Percentiles rank a stretch among this genome's conserved stretches.
These are phyloP conservation scores for Hydnum rufescens DNA, from an alignment of 768 basidiomycete species.

Conservation along the genomic window DNA sequence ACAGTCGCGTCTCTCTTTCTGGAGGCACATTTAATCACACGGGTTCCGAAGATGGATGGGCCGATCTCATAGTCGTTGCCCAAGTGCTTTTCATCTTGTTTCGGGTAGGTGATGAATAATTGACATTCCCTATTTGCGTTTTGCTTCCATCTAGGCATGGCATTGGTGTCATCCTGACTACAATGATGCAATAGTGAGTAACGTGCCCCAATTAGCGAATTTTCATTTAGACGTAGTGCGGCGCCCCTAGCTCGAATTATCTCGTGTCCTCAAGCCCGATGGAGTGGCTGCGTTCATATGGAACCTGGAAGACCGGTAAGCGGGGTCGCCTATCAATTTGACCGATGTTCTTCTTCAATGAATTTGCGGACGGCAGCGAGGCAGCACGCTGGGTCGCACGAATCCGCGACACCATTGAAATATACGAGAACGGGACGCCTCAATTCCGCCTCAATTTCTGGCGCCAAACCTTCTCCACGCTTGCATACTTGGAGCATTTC, in stretches of 20 bases:
- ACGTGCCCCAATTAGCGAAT: neutral
- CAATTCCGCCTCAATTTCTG: conserved; percentile 66
- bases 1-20: conserved; percentile 31
- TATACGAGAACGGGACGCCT: conserved; percentile 50
- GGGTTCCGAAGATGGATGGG: conserved; percentile 42
- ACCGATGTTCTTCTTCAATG: neutral
- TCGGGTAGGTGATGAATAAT: neutral
- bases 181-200: conserved; percentile 34
- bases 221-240: neutral
- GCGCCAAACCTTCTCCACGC: conserved; percentile 46
- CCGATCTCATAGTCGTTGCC: conserved; percentile 59
- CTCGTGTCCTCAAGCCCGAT: conserved; percentile 57
- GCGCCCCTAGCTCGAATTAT: conserved; percentile 35
- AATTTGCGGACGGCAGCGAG: conserved; percentile 22
- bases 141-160: conserved; percentile 39
- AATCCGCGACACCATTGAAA: conserved; percentile 48
- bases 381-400: conserved; percentile 52
- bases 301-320: conserved; percentile 75
- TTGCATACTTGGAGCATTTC: conserved; percentile 41
- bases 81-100: conserved; percentile 32
- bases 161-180: conserved; percentile 89
- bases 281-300: conserved; percentile 61
- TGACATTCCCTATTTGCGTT: neutral
- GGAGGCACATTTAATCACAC: conserved; percentile 57
- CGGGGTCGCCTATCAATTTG: neutral